Evolutionary conservation across 148 eudicot species (phyloP).

Genomic region (Rhododendron vialii): DNA sequence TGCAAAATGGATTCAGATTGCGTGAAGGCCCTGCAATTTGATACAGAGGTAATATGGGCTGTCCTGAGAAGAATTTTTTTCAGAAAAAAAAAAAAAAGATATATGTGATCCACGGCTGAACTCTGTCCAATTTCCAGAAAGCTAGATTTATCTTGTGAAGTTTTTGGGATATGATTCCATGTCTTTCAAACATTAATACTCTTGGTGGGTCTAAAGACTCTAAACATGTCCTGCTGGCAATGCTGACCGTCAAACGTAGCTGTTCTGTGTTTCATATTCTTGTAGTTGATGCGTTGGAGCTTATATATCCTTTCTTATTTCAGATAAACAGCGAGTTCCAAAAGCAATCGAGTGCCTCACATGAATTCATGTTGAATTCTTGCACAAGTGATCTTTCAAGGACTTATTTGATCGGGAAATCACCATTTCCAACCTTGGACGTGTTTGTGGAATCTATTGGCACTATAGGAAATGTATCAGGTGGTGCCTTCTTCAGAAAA

Average conservation of each 20-base stretch:
- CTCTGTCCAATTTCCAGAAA: constrained; percentile 1
- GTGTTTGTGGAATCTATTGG: constrained; percentile 71
- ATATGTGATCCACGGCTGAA: background rate
- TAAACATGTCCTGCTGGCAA: background rate
- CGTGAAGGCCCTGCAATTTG: constrained; percentile 75
- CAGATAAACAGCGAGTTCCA: constrained; percentile 39
- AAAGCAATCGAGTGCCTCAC: constrained; percentile 28
- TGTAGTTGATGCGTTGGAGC: background rate
- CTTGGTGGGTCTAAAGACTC: background rate
- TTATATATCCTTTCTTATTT: constrained; percentile 6
- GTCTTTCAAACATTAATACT: background rate
- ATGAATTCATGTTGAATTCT: constrained; percentile 35
- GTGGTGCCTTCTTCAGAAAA: constrained; percentile 21
- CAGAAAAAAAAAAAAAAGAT: background rate
- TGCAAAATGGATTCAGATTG: constrained; percentile 94
- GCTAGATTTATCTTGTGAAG: background rate
- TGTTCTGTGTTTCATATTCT: background rate
- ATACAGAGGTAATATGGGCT: constrained; percentile 64
- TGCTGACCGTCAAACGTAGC: background rate
- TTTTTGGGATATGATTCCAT: background rate
- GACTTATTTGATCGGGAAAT: constrained; percentile 67
- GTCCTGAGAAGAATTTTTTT: background rate
- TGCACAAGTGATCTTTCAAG: constrained; percentile 46
- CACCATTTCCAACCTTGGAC: constrained; percentile 87
- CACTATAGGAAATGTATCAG: constrained; percentile 57